Percentiles rank a stretch among this genome's conserved stretches.
Evolutionary conservation across 139 green algal genomes (phyloP).

Genomic region (Coccomyxa sp.): DNA sequence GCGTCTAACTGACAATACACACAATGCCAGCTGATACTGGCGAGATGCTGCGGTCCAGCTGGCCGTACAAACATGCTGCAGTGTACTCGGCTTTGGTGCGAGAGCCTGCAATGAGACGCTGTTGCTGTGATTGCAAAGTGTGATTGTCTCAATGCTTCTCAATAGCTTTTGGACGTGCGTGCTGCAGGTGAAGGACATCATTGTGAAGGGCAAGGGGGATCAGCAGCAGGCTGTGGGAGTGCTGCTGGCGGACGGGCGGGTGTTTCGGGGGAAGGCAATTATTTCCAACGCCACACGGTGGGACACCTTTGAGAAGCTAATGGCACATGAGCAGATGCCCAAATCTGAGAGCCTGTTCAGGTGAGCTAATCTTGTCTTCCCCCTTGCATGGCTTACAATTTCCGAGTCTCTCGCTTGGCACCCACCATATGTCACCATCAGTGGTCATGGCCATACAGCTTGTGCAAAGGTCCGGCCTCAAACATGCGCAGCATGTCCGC

Average conservation of each 20-base stretch:
- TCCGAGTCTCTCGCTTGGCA: no score
- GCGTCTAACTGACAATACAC: no score
- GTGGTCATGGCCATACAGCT: no score
- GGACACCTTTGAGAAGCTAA: conserved; percentile 93
- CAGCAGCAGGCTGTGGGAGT: conserved; percentile 61
- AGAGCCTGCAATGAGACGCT: no score
- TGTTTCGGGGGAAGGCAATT: conserved; percentile 22
- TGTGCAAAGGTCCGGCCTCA: no score
- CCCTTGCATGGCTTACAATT: no score
- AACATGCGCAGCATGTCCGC: no score
- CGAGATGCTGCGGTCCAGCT: no score
- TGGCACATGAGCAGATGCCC: conserved; percentile 67
- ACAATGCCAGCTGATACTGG: no score
- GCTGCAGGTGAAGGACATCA: conserved; percentile 67
- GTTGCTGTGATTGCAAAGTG: background rate
- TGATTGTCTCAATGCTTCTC: background rate
- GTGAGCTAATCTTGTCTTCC: background rate
- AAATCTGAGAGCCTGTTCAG: conserved; percentile 49
- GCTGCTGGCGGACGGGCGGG: conserved; percentile 71
- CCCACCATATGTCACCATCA: no score
- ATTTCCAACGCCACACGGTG: conserved; percentile 47
- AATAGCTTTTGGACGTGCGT: background rate
- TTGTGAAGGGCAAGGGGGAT: conserved; percentile 51
- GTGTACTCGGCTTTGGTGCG: no score
- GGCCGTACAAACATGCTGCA: no score